These are phyloP conservation scores for Suhomyces kilbournensis DNA, from an alignment of 805 yeast species.

Conservation along the genomic window DNA sequence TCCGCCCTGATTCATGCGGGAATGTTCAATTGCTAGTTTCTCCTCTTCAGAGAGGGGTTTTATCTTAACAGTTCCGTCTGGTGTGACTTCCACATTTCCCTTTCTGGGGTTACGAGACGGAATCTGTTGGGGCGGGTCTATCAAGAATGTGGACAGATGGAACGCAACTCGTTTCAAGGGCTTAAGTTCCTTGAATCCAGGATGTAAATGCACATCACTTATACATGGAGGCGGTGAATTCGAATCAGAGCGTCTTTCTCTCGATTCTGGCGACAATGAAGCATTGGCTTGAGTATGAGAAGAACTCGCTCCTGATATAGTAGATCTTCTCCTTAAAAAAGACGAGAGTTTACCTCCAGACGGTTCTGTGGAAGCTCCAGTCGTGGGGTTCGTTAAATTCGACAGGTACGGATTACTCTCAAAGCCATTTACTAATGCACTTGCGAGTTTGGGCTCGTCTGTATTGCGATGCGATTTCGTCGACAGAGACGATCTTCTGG, in stretches of 20 bases:
- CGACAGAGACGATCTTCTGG: conserved; percentile 14
- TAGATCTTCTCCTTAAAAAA: conserved; percentile 27
- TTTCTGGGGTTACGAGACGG: conserved; percentile 80
- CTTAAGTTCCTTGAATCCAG: conserved; percentile 29
- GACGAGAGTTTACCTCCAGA: conserved; percentile 20
- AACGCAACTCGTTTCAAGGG: conserved; percentile 43
- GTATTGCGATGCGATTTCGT: conserved; percentile 8
- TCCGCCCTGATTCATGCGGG: conserved; percentile 45
- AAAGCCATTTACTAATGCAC: conserved; percentile 18
- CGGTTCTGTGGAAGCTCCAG: background rate
- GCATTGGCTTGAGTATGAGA: background rate
- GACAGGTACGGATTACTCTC: conserved; percentile 7
- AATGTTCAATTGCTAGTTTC: conserved; percentile 38
- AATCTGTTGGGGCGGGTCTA: conserved; percentile 85
- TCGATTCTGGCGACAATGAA: background rate
- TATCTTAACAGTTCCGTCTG: conserved; percentile 52
- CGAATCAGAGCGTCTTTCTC: background rate
- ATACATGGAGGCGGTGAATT: conserved; percentile 1
- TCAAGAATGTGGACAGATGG: conserved; percentile 39
- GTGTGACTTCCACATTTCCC: conserved; percentile 64
- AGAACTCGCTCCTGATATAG: background rate
- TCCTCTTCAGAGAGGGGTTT: conserved; percentile 57
- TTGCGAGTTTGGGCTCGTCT: conserved; percentile 10
- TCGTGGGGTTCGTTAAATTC: conserved; percentile 2
- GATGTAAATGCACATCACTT: conserved; percentile 7